Evolutionary conservation across 2,329 filamentous ascomycete species (phyloP).

Genomic region (Alternaria sp.): DNA sequence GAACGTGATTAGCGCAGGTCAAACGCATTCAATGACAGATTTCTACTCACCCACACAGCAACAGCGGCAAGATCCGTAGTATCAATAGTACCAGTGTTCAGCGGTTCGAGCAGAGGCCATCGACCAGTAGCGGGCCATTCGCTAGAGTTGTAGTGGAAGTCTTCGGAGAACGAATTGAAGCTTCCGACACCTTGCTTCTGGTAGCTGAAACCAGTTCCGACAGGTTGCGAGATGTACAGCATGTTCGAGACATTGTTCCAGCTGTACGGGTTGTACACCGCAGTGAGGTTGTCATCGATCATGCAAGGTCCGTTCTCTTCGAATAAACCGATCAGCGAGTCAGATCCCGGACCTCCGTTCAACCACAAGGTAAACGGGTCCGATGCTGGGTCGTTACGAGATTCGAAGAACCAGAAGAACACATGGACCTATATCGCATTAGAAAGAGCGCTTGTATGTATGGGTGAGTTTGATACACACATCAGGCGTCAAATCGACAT

Average conservation of each 20-base stretch:
- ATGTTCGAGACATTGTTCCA: conserved; percentile 67
- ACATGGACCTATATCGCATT: conserved; percentile 36
- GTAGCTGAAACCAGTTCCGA: conserved; percentile 63
- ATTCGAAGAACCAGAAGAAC: conserved; percentile 60
- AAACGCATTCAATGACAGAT: neutral
- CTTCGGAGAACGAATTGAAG: conserved; percentile 51
- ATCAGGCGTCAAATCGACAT: conserved; percentile 46
- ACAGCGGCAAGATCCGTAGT: conserved; percentile 64
- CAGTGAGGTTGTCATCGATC: conserved; percentile 26
- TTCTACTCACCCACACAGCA: conserved; percentile 37
- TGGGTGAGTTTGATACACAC: conserved; percentile 5
- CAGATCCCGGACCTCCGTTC: conserved; percentile 60
- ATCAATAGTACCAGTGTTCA: conserved; percentile 58
- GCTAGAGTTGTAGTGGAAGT: conserved; percentile 54
- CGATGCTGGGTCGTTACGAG: conserved; percentile 54
- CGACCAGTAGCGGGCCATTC: conserved; percentile 52
- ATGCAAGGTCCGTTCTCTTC: conserved; percentile 42
- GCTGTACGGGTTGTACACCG: conserved; percentile 60
- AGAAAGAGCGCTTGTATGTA: neutral
- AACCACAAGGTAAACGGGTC: conserved; percentile 60
- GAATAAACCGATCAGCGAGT: conserved; percentile 62
- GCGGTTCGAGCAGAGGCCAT: conserved; percentile 51
- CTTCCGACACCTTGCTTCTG: conserved; percentile 25
- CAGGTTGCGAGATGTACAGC: conserved; percentile 67
- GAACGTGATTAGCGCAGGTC: neutral